A percentile compares a stretch with the other conserved stretches of the same genome.
phyloP scores from a whole-genome alignment of 345 rosid species.

The Fremontodendron californicum region DNA sequence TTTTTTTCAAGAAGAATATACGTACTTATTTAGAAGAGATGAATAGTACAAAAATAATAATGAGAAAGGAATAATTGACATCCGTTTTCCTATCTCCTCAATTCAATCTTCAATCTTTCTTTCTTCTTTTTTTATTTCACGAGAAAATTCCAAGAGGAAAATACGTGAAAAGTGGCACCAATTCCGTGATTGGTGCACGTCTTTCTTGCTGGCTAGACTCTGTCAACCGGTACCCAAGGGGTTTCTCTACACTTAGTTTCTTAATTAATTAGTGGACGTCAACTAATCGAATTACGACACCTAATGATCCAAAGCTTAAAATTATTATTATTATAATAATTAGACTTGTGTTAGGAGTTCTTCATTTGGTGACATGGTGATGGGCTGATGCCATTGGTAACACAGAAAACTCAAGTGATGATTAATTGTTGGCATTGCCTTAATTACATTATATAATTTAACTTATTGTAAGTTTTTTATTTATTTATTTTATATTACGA shows the following conservation, averaged over 20 bases:
- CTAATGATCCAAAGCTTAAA: not conserved
- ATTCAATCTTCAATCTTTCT: not conserved
- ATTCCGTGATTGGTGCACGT: slow-evolving; percentile 35
- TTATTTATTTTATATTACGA: too few relatives aligned
- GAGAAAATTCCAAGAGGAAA: slow-evolving; percentile 12
- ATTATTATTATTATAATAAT: too few relatives aligned
- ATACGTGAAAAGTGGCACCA: slow-evolving; percentile 18
- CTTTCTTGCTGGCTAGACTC: slow-evolving; percentile 8
- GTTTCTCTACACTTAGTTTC: not conserved
- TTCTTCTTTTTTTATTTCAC: too few relatives aligned
- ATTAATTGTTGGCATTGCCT: too few relatives aligned
- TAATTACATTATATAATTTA: too few relatives aligned
- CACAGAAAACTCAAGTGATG: too few relatives aligned
- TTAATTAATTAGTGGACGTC: not conserved
- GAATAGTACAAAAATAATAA: not conserved
- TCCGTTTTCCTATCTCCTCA: not conserved
- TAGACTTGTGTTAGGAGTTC: not conserved
- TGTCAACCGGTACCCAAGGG: not conserved
- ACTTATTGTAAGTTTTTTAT: too few relatives aligned
- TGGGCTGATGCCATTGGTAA: too few relatives aligned
- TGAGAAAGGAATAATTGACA: not conserved
- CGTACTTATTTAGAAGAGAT: not conserved
- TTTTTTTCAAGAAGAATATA: not conserved
- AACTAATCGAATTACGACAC: not conserved
- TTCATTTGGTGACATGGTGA: not conserved